These are phyloP conservation scores for Cryoendolithus antarcticus DNA, from an alignment of 2,329 filamentous ascomycete genomes.

Conservation along the genomic window DNA sequence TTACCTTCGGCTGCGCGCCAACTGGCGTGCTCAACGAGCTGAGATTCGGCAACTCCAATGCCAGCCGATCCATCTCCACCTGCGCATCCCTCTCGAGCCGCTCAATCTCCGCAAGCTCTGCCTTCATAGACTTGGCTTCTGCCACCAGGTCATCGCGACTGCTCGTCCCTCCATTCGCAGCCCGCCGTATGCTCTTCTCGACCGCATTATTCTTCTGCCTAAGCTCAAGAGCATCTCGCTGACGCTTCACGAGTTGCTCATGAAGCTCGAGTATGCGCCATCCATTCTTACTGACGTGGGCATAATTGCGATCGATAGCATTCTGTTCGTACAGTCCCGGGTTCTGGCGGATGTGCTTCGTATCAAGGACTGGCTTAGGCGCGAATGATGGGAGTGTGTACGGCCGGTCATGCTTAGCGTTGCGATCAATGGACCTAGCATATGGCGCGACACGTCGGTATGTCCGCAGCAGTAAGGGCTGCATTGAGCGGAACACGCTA, in stretches of 20 bases:
- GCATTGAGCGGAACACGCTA: no score
- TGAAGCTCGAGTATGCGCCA: slow-evolving; percentile 41
- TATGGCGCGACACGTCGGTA: no score
- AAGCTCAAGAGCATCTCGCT: slow-evolving; percentile 47
- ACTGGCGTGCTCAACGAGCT: slow-evolving; percentile 65
- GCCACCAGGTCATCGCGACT: slow-evolving; percentile 37
- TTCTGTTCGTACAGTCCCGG: slow-evolving; percentile 72
- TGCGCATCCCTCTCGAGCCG: slow-evolving; percentile 47
- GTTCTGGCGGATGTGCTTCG: slow-evolving; percentile 83
- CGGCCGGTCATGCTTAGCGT: slow-evolving; percentile 6
- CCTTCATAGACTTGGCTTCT: slow-evolving; percentile 55
- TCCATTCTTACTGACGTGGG: slow-evolving; percentile 37
- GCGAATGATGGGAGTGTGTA: slow-evolving; percentile 54
- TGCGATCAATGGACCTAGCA: slow-evolving; percentile 7
- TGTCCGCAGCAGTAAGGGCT: no score
- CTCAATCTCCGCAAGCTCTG: slow-evolving; percentile 47
- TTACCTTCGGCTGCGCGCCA: slow-evolving; percentile 50
- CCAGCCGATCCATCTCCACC: slow-evolving; percentile 59
- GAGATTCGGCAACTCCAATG: slow-evolving; percentile 72
- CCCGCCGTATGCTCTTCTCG: slow-evolving; percentile 28
- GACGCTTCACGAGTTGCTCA: slow-evolving; percentile 36
- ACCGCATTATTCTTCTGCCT: slow-evolving; percentile 56
- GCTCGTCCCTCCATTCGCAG: slow-evolving; percentile 24
- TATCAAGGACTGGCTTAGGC: slow-evolving; percentile 67
- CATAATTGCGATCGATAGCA: slow-evolving; percentile 76